Evolutionary conservation across 768 basidiomycete genomes (phyloP).

Genomic region (Rhodotorula toruloides): DNA sequence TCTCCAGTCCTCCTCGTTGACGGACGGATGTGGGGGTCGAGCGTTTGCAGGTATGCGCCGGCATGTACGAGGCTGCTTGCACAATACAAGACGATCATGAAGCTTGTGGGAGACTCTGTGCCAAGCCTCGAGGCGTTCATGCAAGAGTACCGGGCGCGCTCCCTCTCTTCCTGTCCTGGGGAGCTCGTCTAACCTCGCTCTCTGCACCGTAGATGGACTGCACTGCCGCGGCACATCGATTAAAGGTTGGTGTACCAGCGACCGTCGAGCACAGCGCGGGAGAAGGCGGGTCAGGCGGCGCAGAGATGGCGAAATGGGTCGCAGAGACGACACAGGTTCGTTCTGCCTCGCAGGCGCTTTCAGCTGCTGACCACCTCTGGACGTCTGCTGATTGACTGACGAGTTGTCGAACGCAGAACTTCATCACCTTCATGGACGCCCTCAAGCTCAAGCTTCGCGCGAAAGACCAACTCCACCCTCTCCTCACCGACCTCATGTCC

Average conservation of each 20-base stretch:
- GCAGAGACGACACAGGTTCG: conserved; percentile 91
- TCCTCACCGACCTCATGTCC: conserved; percentile 89
- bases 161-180: too few species aligned
- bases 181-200: neutral
- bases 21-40: conserved; percentile 26
- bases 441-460: conserved; percentile 86
- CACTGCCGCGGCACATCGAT: conserved; percentile 81
- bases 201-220: conserved; percentile 66
- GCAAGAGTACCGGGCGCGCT: conserved; percentile 69
- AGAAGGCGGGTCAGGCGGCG: conserved; percentile 50
- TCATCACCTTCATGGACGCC: conserved; percentile 98
- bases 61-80: conserved; percentile 89
- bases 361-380: conserved; percentile 11
- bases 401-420: conserved; percentile 62
- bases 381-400: neutral
- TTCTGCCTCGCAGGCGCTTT: neutral
- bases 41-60: conserved; percentile 73
- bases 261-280: conserved; percentile 93
- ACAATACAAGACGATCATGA: conserved; percentile 95
- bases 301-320: conserved; percentile 92
- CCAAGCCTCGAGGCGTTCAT: conserved; percentile 84
- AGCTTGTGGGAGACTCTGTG: conserved; percentile 85
- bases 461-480: conserved; percentile 92
- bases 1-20: neutral
- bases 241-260: conserved; percentile 89